These are phyloP conservation scores for Trichoderma harzianum DNA, from an alignment of 2,329 filamentous ascomycete species.

Conservation along the genomic window DNA sequence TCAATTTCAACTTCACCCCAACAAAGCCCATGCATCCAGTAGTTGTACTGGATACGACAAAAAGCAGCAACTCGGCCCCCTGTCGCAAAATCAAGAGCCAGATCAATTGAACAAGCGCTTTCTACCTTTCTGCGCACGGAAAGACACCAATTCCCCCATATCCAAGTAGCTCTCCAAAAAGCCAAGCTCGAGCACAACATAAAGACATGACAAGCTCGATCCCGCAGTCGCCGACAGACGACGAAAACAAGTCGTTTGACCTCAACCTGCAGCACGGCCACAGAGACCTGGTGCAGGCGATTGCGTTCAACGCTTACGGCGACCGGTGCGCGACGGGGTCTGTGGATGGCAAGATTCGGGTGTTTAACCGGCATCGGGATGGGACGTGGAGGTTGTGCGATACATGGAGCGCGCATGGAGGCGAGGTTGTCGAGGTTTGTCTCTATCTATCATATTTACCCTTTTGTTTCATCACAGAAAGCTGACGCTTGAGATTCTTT, in stretches of 20 bases:
- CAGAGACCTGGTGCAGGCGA: constrained; percentile 75
- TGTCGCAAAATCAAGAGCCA: not conserved
- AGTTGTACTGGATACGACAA: not conserved
- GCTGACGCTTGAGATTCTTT: not conserved
- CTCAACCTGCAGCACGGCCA: constrained; percentile 70
- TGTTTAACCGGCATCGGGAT: constrained; percentile 81
- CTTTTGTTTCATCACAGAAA: not conserved
- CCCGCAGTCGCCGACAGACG: constrained; percentile 41
- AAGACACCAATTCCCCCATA: not conserved
- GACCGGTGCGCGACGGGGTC: constrained; percentile 88
- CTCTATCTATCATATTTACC: not conserved
- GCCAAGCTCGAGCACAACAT: not conserved
- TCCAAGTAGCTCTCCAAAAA: not conserved
- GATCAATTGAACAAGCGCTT: not conserved
- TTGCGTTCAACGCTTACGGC: constrained; percentile 89
- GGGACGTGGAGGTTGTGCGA: constrained; percentile 77
- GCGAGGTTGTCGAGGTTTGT: constrained; percentile 80
- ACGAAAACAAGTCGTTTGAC: constrained; percentile 51
- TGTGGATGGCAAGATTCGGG: constrained; percentile 87
- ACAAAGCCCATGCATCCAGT: not conserved
- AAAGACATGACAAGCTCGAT: constrained; percentile 30
- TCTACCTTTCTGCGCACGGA: not conserved
- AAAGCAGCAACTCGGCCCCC: not conserved
- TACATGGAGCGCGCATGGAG: constrained; percentile 85
- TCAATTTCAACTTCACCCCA: not conserved